Evolutionary conservation across 257 asterid genomes (phyloP).

Genomic region (Fraxinus excelsior): DNA sequence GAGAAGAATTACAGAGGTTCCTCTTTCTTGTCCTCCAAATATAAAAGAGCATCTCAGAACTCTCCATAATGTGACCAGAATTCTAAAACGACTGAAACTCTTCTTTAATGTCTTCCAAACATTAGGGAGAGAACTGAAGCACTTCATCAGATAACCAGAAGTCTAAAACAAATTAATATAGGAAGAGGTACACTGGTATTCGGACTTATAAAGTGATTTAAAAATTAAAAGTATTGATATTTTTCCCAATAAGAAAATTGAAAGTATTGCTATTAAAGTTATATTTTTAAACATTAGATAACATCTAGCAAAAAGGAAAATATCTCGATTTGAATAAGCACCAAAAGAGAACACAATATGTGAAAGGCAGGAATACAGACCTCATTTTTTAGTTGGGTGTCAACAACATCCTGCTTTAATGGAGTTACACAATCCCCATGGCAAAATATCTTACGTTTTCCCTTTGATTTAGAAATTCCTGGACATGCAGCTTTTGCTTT

Average conservation of each 20-base stretch:
- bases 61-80: neutral
- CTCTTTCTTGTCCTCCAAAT: neutral
- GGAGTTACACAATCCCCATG: constrained; percentile 35
- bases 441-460: constrained; percentile 40
- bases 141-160: neutral
- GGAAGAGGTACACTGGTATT: neutral
- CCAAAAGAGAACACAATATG: constrained; percentile 14
- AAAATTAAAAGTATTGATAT: neutral
- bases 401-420: constrained; percentile 30
- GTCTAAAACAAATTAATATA: neutral
- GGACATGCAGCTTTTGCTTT: constrained; percentile 29
- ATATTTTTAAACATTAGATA: constrained; percentile 12
- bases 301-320: constrained; percentile 14
- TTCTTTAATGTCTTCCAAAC: neutral
- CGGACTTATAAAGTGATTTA: neutral
- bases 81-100: neutral
- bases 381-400: constrained; percentile 58
- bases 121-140: neutral
- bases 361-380: constrained; percentile 32
- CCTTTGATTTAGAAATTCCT: constrained; percentile 40
- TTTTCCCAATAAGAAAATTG: constrained; percentile 6
- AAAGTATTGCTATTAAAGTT: neutral
- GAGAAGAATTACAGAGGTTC: neutral
- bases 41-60: neutral
- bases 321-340: constrained; percentile 1